phyloP scores from a whole-genome alignment of 75 land plant species.

The Sequoia sempervirens region DNA sequence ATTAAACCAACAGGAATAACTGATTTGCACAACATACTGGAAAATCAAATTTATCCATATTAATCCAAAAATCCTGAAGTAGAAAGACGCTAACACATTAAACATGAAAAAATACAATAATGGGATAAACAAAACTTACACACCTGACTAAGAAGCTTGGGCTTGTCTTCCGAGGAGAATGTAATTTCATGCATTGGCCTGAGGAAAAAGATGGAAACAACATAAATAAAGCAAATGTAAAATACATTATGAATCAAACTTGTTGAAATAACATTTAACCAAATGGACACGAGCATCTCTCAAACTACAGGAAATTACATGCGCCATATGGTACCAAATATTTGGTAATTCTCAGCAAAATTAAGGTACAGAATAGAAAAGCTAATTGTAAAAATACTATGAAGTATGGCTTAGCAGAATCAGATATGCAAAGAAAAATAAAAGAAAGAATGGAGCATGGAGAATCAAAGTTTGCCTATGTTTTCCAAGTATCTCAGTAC shows the following conservation, averaged over 20 bases:
- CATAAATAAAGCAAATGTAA: background rate
- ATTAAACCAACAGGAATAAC: background rate
- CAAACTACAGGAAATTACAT: background rate
- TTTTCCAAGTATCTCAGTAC: background rate
- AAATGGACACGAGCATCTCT: background rate
- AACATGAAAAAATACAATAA: background rate
- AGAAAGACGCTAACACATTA: background rate
- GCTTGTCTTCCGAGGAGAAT: slow-evolving; percentile 92
- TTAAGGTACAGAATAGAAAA: background rate
- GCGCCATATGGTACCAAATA: background rate
- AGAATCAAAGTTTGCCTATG: background rate
- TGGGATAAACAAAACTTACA: background rate
- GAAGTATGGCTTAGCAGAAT: background rate
- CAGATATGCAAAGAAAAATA: background rate
- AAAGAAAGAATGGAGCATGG: background rate
- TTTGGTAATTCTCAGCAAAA: background rate
- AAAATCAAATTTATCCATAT: background rate
- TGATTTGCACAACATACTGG: background rate
- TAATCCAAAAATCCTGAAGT: background rate
- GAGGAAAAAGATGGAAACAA: slow-evolving; percentile 20
- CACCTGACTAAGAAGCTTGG: slow-evolving; percentile 96
- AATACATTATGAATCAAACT: background rate
- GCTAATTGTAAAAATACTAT: background rate
- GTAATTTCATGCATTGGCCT: slow-evolving; percentile 97
- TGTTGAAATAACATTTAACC: background rate